Evolutionary conservation across 1,284 basidiomycete species (phyloP).

Genomic region (Phylloporus sp.): DNA sequence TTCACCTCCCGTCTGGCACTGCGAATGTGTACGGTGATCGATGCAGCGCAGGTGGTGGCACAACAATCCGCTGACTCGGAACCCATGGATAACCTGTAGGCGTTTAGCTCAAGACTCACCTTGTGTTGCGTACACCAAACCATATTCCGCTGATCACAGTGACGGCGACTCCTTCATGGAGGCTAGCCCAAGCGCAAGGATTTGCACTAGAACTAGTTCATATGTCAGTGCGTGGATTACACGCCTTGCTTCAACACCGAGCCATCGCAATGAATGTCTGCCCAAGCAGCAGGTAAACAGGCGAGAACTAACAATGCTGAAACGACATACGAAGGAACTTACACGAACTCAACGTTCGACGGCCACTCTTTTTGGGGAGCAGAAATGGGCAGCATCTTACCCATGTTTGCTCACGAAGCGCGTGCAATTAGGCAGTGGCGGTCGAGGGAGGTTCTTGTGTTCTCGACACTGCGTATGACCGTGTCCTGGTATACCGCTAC

Average conservation of each 20-base stretch:
- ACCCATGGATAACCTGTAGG: slow-evolving; percentile 2
- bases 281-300: slow-evolving; percentile 15
- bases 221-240: not conserved
- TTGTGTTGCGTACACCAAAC: not conserved
- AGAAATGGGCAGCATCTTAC: slow-evolving; percentile 12
- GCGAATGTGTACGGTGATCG: slow-evolving; percentile 12
- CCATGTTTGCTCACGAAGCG: slow-evolving; percentile 10
- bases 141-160: not conserved
- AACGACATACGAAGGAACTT: slow-evolving; percentile 10
- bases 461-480: no score
- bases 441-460: no score
- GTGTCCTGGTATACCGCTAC: no score
- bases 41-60: not conserved
- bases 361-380: no score
- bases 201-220: slow-evolving; percentile 8
- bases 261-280: slow-evolving; percentile 15
- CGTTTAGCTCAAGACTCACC: not conserved
- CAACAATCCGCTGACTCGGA: not conserved
- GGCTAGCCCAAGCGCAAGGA: slow-evolving; percentile 15
- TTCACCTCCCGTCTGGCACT: not conserved
- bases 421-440: no score
- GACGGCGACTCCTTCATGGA: slow-evolving; percentile 2
- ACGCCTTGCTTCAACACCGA: slow-evolving; percentile 7
- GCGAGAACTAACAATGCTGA: slow-evolving; percentile 10
- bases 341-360: slow-evolving; percentile 9